Evolutionary conservation across 208 protist genomes (phyloP).

Genomic region (Leptomonas pyrrhocoris): DNA sequence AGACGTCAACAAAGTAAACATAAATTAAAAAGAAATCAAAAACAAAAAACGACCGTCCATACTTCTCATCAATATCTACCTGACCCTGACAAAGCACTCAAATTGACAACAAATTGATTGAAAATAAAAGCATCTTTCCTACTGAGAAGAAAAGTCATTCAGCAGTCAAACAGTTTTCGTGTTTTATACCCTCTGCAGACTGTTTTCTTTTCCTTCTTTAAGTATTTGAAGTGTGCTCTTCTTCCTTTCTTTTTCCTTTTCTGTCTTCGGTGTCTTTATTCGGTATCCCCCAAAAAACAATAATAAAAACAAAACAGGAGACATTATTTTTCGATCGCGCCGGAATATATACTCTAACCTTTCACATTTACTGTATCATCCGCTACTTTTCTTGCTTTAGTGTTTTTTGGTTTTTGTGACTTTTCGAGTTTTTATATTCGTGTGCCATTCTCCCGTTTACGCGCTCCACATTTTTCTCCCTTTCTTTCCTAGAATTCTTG

Average conservation of each 20-base stretch:
- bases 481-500: conserved; percentile 11
- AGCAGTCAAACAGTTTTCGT: background rate
- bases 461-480: conserved; percentile 4
- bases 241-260: conserved; percentile 9
- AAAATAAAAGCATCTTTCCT: too few species aligned
- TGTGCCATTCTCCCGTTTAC: conserved; percentile 4
- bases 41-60: conserved; percentile 2
- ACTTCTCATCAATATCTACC: too few species aligned
- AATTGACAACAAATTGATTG: too few species aligned
- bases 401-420: too few species aligned
- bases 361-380: too few species aligned
- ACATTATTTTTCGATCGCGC: background rate
- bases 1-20: background rate
- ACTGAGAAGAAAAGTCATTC: conserved; percentile 4
- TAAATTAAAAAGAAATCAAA: conserved; percentile 11
- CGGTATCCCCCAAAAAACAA: too few species aligned
- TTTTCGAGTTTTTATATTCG: background rate
- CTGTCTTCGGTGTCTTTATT: background rate
- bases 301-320: too few species aligned
- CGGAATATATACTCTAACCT: conserved; percentile 18
- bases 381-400: too few species aligned
- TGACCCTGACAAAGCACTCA: too few species aligned
- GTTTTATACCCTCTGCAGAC: background rate
- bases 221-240: too few species aligned
- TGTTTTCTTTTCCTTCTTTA: background rate